Evolutionary conservation across 2,329 filamentous ascomycete genomes (phyloP), one percentile per base, ranked within the genome.

Genomic region (Arachnopeziza araneosa): DNA sequence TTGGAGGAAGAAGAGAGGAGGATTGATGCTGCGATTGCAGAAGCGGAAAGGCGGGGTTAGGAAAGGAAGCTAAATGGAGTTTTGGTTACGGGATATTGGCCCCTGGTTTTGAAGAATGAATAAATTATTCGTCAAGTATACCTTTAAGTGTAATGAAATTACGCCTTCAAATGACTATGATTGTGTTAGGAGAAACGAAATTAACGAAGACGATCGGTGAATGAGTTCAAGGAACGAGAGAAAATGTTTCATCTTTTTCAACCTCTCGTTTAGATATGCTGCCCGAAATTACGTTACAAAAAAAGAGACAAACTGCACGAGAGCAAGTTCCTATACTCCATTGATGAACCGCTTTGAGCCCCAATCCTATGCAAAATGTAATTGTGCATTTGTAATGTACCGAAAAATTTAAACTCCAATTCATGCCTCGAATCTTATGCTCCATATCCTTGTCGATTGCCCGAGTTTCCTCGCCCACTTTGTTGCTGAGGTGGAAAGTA

Each of bases 1-100:
- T 55, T 69, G 54, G 69, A 70, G 48, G 69, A 71, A 23, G 69
- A 71, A 52, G 69, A 71, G 64, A 64, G 68, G 59, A 67, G 64
- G 55, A 70, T 70, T 22, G 69, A 70, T 59, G 65, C 63, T 50
- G 69, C 69, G 32, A 70, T 70, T 57, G 69, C 67, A 50, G 68
- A 67, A 30, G 66, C 68, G 21, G 69, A 69, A 36, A 60, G 22
- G 21, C 36, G 54, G 24, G 22, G n/a, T 12, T 59, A 51, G 49
- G 52, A 60, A 21, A 9, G 26, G n/a, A 50, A 24, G 24, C 44
- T 10, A 32, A 50, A 30, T 52, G 50, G 48, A 6, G 24, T 52
- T 54, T n/a, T 22, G 10, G n/a, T 36, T 21, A 17, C 30, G 24
- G 36, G n/a, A 14, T 19, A n/a, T 48, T 22, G 52, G 21, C 32